Base-by-base conservation (phyloP, 1,284 basidiomycete species). In the Trichosporon sp. region DNA sequence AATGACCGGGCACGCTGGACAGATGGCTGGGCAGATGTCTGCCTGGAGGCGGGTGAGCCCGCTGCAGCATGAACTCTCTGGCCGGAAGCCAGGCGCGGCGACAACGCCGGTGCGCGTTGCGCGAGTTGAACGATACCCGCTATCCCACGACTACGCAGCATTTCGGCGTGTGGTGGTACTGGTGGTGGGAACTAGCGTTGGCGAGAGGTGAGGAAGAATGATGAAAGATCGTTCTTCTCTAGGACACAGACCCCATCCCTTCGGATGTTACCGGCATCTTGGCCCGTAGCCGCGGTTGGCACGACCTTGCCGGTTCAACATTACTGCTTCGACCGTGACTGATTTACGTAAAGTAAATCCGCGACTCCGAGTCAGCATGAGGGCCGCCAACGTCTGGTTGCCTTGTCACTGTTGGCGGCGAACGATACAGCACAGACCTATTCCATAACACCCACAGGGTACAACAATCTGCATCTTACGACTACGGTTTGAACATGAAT, bases 401-500 rank as follows among this genome's bases (percentile, higher is more conserved):
- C 26, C 26, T 26, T 26, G 26, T 26, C 26, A 26, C 26, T 26
- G 26, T 26, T 26, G 26, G 26, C 26, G 26, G 26, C 26, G 26
- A 26, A 26, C 26, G 26, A 26, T 26, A 26, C 26, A 26, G 26
- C 26, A 26, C 26, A 26, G 26, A 26, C 26, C 26, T 26, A 26
- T 26, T 43, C 12, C 35, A 37, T 10, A 10, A 37, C 8, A 37
- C 35, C 35, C 5, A 10, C 21, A 21, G 7, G 51, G n/a, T 54
- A 54, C 51, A 54, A 54, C 51, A 54, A 5, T 19, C 51, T 54
- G 51, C 51, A 54, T 54, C 7, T 54, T 16, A 54, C 21, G 51
- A 26, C 51, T 54, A 54, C 51, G 51, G 19, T 54, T 26, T 54
- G 51, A 26, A 54, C 51, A 54, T 54, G 51, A 21, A 12, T 54